Evolutionary conservation across 805 yeast genomes (phyloP), one percentile per base, ranked within the genome.

Genomic region (Candida vaughaniae): DNA sequence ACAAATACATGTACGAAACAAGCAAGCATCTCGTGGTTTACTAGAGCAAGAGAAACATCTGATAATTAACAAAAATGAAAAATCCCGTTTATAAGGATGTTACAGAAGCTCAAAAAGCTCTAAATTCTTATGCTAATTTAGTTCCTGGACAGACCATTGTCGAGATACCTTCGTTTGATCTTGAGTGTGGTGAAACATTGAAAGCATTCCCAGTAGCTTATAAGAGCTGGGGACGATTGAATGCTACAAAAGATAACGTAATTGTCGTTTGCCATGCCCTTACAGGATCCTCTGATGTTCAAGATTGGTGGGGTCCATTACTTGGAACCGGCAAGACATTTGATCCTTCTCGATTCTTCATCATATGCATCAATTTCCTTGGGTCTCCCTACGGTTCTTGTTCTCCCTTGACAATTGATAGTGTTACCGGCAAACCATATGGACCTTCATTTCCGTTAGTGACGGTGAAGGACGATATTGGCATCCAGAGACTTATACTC

Each of bases 281-380:
- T 38, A 89, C 98, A 0, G 99, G 99, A 0, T 88, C 96, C 0
- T 77, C 96, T 0, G 98, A 93, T 57, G 96, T 91, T 12, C 75
- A 84, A 26, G 99, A 93, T 53, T 93, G 99, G 99, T 93, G 99
- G 99, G 97, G 98, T 0, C 97, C 98, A 0, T 62, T 93, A 16
- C 64, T 93, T 19, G 99, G 98, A 0, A 76, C 79, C 3, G 85
- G 79, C 10, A 76, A 82, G 40, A 95, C 98, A 1, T 88, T 93
- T 60, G 99, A 93, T 62, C 95, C 97, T 0, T 69, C 89, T 0
- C 75, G 85, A 46, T 93, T 82, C 58, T 87, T 87, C 58, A 79
- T 93, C 31, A 73, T 93, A 11, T 91, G 99, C 56, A 64, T 91
- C 40, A 91, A 93, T 56, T 83, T 95, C n/a, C 71, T 93, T 43